phyloP scores from a whole-genome alignment of 2,329 filamentous ascomycete species.

The Colletotrichum sp. region DNA sequence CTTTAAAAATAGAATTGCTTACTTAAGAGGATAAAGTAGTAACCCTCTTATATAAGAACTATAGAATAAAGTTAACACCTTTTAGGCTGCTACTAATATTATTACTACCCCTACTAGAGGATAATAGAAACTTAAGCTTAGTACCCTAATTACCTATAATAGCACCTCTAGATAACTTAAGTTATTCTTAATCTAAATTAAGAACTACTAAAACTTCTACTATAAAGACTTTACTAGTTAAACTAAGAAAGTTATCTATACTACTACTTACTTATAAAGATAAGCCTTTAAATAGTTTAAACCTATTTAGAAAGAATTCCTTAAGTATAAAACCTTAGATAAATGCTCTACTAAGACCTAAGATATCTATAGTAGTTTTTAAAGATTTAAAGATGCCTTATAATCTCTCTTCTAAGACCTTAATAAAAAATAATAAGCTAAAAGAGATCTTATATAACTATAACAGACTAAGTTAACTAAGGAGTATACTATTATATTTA shows the following conservation, averaged over 20 bases:
- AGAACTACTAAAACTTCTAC: neutral
- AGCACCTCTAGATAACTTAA: neutral
- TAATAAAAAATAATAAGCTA: neutral
- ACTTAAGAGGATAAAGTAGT: too few relatives aligned
- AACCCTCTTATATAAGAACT: too few relatives aligned
- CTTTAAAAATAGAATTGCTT: too few relatives aligned
- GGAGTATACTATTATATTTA: neutral
- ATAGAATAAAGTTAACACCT: too few relatives aligned
- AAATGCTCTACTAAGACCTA: neutral
- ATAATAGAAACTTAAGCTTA: too few relatives aligned
- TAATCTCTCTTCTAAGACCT: rapidly evolving
- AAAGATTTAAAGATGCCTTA: neutral
- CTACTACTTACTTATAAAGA: neutral
- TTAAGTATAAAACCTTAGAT: neutral
- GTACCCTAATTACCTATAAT: neutral
- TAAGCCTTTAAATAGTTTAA: neutral
- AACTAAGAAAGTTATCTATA: neutral
- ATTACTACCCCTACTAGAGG: rapidly evolving
- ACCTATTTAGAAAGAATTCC: neutral
- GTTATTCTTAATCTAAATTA: neutral
- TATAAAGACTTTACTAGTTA: neutral
- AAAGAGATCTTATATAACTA: neutral
- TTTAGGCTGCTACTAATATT: too few relatives aligned
- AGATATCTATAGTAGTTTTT: neutral
- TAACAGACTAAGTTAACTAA: neutral